Conservation (phyloP, 768 basidiomycete genomes). For the Russula compacta region DNA sequence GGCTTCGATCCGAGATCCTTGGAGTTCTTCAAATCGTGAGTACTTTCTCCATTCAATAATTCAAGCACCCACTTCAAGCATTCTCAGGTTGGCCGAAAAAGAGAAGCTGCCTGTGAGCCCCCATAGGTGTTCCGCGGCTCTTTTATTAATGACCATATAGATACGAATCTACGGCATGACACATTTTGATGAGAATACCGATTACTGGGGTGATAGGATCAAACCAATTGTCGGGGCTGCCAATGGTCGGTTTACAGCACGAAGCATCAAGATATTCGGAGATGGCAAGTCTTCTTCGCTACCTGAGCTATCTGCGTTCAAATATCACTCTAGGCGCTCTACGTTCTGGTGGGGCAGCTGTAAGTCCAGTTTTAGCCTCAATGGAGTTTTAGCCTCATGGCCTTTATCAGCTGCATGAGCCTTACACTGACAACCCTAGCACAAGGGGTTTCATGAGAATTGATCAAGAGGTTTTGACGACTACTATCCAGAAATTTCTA, state of each 20-base stretch:
- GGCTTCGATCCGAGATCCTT: slow-evolving; percentile 61
- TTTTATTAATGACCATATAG: slow-evolving; percentile 28
- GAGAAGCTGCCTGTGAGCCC: slow-evolving; percentile 50
- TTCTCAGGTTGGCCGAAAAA: slow-evolving; percentile 49
- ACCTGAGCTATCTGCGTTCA: not conserved
- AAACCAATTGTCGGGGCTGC: slow-evolving; percentile 46
- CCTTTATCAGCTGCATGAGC: slow-evolving; percentile 54
- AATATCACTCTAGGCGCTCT: slow-evolving; percentile 53
- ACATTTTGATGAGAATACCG: slow-evolving; percentile 53
- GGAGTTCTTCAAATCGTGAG: slow-evolving; percentile 62
- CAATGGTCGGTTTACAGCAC: slow-evolving; percentile 56
- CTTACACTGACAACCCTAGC: slow-evolving; percentile 70
- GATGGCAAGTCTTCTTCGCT: slow-evolving; percentile 38
- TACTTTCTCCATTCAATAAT: not conserved
- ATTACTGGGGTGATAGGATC: slow-evolving; percentile 67
- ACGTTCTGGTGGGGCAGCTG: slow-evolving; percentile 84
- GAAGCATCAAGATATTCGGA: slow-evolving; percentile 75
- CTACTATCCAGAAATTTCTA: slow-evolving; percentile 60
- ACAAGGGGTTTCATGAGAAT: slow-evolving; percentile 75
- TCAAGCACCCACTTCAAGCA: slow-evolving; percentile 1
- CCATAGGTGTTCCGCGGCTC: not conserved
- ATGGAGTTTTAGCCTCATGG: slow-evolving; percentile 1
- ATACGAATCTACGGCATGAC: slow-evolving; percentile 74
- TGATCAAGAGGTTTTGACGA: slow-evolving; percentile 48
- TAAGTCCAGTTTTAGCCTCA: slow-evolving; percentile 26